These are phyloP conservation scores for Spinellus fusiger DNA, from an alignment of 192 early-diverging fungal species.

Conservation along the genomic window DNA sequence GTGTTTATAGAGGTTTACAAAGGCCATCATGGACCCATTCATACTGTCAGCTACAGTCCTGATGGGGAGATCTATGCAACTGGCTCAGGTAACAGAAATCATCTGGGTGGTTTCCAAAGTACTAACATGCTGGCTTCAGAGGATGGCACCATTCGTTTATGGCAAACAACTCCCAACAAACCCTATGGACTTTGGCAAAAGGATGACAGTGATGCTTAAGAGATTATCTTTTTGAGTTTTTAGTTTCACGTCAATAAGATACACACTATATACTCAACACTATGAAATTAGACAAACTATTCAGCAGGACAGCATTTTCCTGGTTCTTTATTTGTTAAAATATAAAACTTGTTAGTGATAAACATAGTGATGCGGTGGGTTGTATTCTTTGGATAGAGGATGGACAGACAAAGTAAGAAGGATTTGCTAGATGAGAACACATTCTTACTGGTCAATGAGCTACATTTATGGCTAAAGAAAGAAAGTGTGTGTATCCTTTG, in stretches of 20 bases:
- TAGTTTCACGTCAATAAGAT: too few relatives aligned
- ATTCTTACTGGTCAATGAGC: too few relatives aligned
- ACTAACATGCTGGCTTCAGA: slow-evolving; percentile 34
- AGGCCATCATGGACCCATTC: slow-evolving; percentile 88
- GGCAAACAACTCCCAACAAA: slow-evolving; percentile 80
- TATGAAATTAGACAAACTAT: too few relatives aligned
- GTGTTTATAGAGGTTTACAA: slow-evolving; percentile 63
- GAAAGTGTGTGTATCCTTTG: too few relatives aligned
- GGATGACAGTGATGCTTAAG: neutral
- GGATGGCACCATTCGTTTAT: slow-evolving; percentile 87
- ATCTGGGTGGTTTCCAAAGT: neutral
- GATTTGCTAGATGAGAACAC: too few relatives aligned
- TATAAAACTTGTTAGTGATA: neutral
- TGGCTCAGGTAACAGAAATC: slow-evolving; percentile 48
- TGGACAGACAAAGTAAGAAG: too few relatives aligned
- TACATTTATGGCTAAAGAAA: too few relatives aligned
- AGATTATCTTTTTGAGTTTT: neutral
- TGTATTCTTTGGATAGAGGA: too few relatives aligned
- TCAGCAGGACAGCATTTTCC: too few relatives aligned
- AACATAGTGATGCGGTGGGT: too few relatives aligned
- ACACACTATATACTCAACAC: too few relatives aligned
- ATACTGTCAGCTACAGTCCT: slow-evolving; percentile 85
- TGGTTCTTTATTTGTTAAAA: neutral
- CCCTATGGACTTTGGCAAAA: slow-evolving; percentile 81
- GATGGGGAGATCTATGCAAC: slow-evolving; percentile 90